Percentiles rank a stretch among this genome's conserved stretches.
phyloP scores from a whole-genome alignment of 2,329 filamentous ascomycete species.

The Calonectria montana region DNA sequence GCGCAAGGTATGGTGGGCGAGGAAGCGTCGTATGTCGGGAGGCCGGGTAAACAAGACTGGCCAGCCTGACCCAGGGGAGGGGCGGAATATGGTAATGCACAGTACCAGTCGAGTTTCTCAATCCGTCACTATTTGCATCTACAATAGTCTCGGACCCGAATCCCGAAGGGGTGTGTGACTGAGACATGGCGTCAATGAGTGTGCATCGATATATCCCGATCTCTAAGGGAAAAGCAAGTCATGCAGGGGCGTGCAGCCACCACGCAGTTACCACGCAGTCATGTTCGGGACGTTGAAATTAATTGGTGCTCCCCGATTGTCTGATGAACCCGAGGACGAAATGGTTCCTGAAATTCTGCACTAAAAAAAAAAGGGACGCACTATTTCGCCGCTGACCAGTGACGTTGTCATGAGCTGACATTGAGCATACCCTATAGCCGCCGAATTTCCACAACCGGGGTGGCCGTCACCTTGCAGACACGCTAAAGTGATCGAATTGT shows the following conservation, averaged over 20 bases:
- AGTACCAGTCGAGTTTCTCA: too few relatives aligned
- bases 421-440: slow-evolving; percentile 18
- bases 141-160: background rate
- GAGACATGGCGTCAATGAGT: slow-evolving; percentile 2
- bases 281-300: background rate
- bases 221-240: background rate
- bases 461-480: background rate
- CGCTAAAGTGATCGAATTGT: background rate
- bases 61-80: background rate
- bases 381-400: background rate
- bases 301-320: background rate
- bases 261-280: background rate
- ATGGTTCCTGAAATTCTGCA: too few relatives aligned
- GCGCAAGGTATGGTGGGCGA: too few relatives aligned
- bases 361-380: background rate
- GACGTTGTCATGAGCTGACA: background rate
- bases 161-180: background rate
- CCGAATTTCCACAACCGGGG: slow-evolving; percentile 2
- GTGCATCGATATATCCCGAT: background rate
- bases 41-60: background rate
- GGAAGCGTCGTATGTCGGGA: too few relatives aligned
- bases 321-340: background rate
- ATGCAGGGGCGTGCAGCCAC: background rate
- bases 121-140: background rate
- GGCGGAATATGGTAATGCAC: background rate